Base-by-base conservation (phyloP, 1,139 yeast species). In the Nematodospora anomalae region DNA sequence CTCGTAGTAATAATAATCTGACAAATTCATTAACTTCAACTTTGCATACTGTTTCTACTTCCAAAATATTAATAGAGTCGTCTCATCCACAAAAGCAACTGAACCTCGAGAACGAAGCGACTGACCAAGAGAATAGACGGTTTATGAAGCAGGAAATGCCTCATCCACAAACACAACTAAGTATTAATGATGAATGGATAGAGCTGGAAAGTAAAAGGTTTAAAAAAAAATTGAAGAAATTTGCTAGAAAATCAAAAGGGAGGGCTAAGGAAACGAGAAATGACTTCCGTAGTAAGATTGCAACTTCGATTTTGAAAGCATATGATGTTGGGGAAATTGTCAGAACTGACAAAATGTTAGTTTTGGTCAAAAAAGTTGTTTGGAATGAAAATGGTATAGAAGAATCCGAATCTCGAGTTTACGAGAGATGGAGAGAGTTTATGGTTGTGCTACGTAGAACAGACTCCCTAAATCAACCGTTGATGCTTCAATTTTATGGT, bases 401-500 rank as follows among this genome's bases (percentile, higher is more conserved):
- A 37, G 62, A 73, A 1, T 63, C 71, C 26, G 79, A 75, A 37
- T 65, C 86, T 1, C 59, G 81, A 33, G 68, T 84, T 2, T 45
- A 68, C n/a, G 88, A 83, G 41, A 62, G 87, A 31, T 87, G 96
- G 92, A 76, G 73, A 41, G 96, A 88, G 53, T 83, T 78, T 51
- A 60, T 76, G 23, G 80, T 83, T 2, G 85, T 83, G 3, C 77
- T 83, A 0, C 62, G 92, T 40, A 75, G 76, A 28, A 76, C 84
- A 1, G 78, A 76, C 16, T 60, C 68, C 38, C 36, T 51, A 0
- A 62, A 58, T 2, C 60, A 62, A 6, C 86, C 89, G 0, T 53
- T 86, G 2, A 57, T 67, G 2, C 46, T 87, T 1, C 90, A 86
- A 49, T 76, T 88, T 41, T 82, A 79, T 56, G 74, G 74, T 20